Evolutionary conservation across 2,329 filamentous ascomycete genomes (phyloP).

Genomic region (Colletotrichum sublineola): DNA sequence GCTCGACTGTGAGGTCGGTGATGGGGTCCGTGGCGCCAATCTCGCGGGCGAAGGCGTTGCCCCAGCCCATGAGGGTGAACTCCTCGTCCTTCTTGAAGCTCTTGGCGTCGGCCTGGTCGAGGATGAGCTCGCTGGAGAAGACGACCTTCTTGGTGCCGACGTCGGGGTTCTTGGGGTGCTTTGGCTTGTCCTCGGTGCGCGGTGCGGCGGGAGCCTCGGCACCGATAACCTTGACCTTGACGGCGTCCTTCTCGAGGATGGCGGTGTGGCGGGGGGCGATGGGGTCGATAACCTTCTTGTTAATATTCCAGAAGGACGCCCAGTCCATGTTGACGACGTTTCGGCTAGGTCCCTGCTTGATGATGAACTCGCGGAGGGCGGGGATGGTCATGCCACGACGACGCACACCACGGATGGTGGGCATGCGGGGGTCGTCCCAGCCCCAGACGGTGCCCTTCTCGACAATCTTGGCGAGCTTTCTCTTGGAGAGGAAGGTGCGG

Average conservation of each 20-base stretch:
- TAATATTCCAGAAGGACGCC: conserved; percentile 79
- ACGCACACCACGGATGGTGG: conserved; percentile 83
- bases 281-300: conserved; percentile 88
- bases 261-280: conserved; percentile 81
- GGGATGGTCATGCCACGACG: conserved; percentile 84
- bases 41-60: conserved; percentile 84
- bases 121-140: conserved; percentile 79
- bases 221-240: conserved; percentile 78
- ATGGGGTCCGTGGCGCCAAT: conserved; percentile 72
- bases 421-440: conserved; percentile 91
- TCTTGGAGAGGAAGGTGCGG: conserved; percentile 85
- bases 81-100: conserved; percentile 88
- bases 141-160: conserved; percentile 89
- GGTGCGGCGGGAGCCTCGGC: conserved; percentile 74
- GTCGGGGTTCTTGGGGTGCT: conserved; percentile 89
- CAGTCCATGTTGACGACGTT: conserved; percentile 90
- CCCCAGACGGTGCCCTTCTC: conserved; percentile 82
- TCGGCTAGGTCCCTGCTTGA: conserved; percentile 86
- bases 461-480: conserved; percentile 87
- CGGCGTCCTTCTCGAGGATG: conserved; percentile 77
- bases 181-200: conserved; percentile 81
- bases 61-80: conserved; percentile 97
- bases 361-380: conserved; percentile 84
- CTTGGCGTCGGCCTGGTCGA: conserved; percentile 90
- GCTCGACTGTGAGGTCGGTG: conserved; percentile 80